Percentiles rank a stretch among this genome's conserved stretches.
phyloP scores from a whole-genome alignment of 2,329 filamentous ascomycete genomes.

The Penicillium sp. region DNA sequence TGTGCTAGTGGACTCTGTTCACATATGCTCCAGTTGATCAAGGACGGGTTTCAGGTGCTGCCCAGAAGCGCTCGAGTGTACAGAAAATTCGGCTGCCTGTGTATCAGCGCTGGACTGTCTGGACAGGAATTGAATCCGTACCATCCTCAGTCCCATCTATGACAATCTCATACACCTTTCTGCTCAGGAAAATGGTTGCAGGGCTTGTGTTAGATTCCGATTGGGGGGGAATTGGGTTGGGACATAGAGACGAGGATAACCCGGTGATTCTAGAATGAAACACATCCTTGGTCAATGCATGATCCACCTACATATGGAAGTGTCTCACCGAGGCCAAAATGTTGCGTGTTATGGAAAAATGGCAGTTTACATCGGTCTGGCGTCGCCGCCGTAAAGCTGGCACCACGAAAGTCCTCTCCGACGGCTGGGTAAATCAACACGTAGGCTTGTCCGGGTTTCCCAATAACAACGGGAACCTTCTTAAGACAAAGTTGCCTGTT shows the following conservation, averaged over 20 bases:
- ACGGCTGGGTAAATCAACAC: conserved; percentile 18
- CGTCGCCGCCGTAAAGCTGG: conserved; percentile 9
- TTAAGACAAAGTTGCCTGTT: conserved; percentile 17
- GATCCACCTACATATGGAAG: background rate
- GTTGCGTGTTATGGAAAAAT: conserved; percentile 28
- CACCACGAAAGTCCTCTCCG: conserved; percentile 24
- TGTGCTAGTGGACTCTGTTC: too few species aligned
- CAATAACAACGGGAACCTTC: conserved; percentile 13
- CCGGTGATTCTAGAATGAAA: conserved; percentile 16
- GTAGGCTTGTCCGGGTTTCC: conserved; percentile 11
- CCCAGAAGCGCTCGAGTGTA: too few species aligned
- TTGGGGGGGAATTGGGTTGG: conserved; percentile 7
- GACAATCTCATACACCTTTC: too few species aligned
- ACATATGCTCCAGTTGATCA: too few species aligned
- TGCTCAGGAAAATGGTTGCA: too few species aligned
- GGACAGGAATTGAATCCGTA: too few species aligned
- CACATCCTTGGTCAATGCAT: background rate
- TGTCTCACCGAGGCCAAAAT: conserved; percentile 26
- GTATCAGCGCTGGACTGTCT: too few species aligned
- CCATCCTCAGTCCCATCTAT: too few species aligned
- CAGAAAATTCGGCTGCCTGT: too few species aligned
- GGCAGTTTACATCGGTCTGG: conserved; percentile 25
- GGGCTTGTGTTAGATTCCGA: too few species aligned
- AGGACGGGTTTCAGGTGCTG: too few species aligned
- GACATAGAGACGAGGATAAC: conserved; percentile 26